Conservation (phyloP, 805 yeast species). For the Komagataella pastoris region DNA sequence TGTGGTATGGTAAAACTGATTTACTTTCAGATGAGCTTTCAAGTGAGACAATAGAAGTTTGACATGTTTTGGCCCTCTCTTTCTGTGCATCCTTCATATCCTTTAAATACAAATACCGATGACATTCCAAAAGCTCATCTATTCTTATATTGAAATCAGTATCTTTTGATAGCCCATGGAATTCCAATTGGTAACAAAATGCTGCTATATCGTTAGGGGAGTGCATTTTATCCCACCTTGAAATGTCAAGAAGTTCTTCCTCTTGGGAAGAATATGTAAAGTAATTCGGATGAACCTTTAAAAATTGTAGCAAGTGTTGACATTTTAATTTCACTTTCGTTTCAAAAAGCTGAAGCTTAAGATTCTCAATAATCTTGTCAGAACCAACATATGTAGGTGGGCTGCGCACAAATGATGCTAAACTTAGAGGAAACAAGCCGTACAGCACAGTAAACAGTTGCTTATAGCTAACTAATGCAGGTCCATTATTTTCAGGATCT, state of each 20-base stretch:
- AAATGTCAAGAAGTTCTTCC: slow-evolving; percentile 18
- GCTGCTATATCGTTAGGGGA: slow-evolving; percentile 22
- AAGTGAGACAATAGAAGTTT: neutral
- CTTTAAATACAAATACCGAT: slow-evolving; percentile 1
- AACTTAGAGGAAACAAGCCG: slow-evolving; percentile 42
- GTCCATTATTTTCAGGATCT: slow-evolving; percentile 4
- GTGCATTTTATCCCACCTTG: slow-evolving; percentile 16
- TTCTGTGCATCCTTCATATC: slow-evolving; percentile 4
- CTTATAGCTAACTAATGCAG: slow-evolving; percentile 13
- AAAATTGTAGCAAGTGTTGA: slow-evolving; percentile 16
- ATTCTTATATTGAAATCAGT: slow-evolving; percentile 4
- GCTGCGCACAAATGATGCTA: slow-evolving; percentile 25
- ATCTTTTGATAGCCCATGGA: slow-evolving; percentile 5
- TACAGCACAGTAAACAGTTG: slow-evolving; percentile 36
- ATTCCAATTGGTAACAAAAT: slow-evolving; percentile 13
- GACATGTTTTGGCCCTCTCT: slow-evolving; percentile 1
- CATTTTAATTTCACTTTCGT: slow-evolving; percentile 15
- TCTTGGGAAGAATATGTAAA: slow-evolving; percentile 16
- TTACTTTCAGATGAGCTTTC: neutral
- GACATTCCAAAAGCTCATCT: slow-evolving; percentile 1
- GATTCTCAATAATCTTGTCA: slow-evolving; percentile 1
- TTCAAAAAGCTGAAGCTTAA: slow-evolving; percentile 4
- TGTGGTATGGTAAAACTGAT: neutral
- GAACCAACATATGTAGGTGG: slow-evolving; percentile 23
- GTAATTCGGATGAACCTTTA: slow-evolving; percentile 36